Percentiles rank a stretch among this genome's conserved stretches.
phyloP scores from a whole-genome alignment of 2,329 filamentous ascomycete species.

The Paecilomyces sp. region DNA sequence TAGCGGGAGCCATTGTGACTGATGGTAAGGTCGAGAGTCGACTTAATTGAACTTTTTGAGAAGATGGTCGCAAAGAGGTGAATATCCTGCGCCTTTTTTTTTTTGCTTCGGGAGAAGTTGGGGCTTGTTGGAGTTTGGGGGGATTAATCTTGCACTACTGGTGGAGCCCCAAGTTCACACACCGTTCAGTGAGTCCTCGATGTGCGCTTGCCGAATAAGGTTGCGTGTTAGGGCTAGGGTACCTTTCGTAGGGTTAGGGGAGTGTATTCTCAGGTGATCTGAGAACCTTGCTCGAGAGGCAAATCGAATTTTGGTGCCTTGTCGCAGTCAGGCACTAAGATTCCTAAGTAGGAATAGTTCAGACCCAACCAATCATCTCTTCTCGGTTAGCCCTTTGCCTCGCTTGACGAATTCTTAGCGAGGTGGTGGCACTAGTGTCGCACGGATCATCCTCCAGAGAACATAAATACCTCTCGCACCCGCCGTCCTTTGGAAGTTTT shows the following conservation, averaged over 20 bases:
- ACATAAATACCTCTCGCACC: constrained; percentile 23
- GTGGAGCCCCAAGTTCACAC: constrained; percentile 14
- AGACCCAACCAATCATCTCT: background rate
- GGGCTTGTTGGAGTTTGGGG: constrained; percentile 9
- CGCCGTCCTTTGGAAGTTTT: constrained; percentile 24
- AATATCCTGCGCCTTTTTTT: constrained; percentile 69
- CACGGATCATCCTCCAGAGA: constrained; percentile 7
- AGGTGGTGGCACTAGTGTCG: background rate
- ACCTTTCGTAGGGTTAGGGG: background rate
- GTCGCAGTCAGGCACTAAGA: background rate
- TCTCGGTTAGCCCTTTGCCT: background rate
- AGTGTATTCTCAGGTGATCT: background rate
- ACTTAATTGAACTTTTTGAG: constrained; percentile 17
- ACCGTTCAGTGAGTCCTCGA: constrained; percentile 2
- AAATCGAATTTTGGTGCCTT: background rate
- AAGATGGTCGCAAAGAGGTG: constrained; percentile 67
- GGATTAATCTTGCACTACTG: constrained; percentile 16
- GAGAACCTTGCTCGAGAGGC: too few relatives aligned
- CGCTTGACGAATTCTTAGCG: background rate
- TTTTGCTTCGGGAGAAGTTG: constrained; percentile 13
- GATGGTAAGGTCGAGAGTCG: constrained; percentile 23
- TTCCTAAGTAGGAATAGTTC: background rate
- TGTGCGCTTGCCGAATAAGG: constrained; percentile 18
- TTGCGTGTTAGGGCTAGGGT: constrained; percentile 17
- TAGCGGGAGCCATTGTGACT: constrained; percentile 73